Evolutionary conservation across 2,329 filamentous ascomycete species (phyloP).

Genomic region (Magnaporthiopsis incrustans): DNA sequence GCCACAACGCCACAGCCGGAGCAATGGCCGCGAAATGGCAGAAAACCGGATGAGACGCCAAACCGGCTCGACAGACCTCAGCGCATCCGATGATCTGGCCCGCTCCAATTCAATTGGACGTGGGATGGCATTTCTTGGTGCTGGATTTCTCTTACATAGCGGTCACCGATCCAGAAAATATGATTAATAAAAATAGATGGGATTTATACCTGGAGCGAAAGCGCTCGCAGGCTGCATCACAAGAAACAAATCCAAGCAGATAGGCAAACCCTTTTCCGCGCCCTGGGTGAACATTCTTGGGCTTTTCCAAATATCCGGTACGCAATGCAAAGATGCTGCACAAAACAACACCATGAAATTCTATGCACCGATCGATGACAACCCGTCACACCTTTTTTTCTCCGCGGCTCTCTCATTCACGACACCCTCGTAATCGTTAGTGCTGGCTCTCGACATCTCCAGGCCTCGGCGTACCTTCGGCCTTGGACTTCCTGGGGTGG

Average conservation of each 20-base stretch:
- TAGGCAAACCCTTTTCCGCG: too few species aligned
- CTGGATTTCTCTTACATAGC: too few species aligned
- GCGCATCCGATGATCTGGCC: too few species aligned
- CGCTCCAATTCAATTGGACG: too few species aligned
- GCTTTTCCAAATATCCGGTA: background rate
- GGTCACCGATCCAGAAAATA: too few species aligned
- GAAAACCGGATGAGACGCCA: background rate
- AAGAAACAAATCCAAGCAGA: too few species aligned
- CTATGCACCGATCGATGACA: background rate
- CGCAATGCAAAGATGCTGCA: background rate
- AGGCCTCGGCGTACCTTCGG: background rate
- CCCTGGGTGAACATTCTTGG: background rate
- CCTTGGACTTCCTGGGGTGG: background rate
- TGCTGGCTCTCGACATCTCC: constrained; percentile 1
- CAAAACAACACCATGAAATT: background rate
- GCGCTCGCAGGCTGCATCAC: too few species aligned
- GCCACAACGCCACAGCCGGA: background rate
- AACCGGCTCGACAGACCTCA: too few species aligned
- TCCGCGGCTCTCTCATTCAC: background rate
- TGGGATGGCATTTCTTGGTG: too few species aligned
- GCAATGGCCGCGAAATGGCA: background rate
- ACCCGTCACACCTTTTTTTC: too few species aligned
- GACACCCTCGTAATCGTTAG: background rate
- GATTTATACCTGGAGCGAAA: too few species aligned
- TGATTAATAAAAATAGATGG: too few species aligned